Conservation (phyloP, 2,329 filamentous ascomycete genomes). For the Paraconiothyrium sp. region DNA sequence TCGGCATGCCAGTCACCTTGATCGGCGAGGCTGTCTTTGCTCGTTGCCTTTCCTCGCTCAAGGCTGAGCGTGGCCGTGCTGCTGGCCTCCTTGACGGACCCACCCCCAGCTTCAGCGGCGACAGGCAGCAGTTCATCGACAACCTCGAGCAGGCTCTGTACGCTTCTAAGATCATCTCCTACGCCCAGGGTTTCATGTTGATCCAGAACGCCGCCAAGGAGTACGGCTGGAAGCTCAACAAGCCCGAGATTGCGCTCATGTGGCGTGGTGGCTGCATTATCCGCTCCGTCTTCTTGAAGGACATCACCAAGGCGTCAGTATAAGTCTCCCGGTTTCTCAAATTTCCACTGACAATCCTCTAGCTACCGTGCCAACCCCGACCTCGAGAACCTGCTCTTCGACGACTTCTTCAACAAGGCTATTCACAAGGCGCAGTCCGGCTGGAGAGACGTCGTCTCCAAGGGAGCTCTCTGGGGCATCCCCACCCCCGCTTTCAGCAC, state of each 20-base stretch:
- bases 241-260: constrained; percentile 99
- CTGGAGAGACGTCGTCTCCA: constrained; percentile 75
- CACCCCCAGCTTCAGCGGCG: constrained; percentile 80
- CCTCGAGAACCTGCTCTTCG: constrained; percentile 97
- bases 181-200: constrained; percentile 99
- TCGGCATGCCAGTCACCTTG: constrained; percentile 97
- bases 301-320: constrained; percentile 83
- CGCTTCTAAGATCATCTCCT: constrained; percentile 99
- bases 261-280: constrained; percentile 99
- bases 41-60: constrained; percentile 92
- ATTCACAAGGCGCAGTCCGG: constrained; percentile 88
- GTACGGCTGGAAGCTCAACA: constrained; percentile 99
- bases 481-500: constrained; percentile 97
- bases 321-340: not conserved
- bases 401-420: constrained; percentile 99
- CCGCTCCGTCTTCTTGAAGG: constrained; percentile 99
- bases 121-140: constrained; percentile 92
- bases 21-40: constrained; percentile 97
- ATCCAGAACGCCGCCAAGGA: constrained; percentile 98
- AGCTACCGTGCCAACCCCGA: constrained; percentile 89
- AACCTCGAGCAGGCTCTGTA: constrained; percentile 99
- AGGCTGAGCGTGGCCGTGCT: constrained; percentile 88
- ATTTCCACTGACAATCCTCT: constrained; percentile 18
- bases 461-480: constrained; percentile 92
- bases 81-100: constrained; percentile 82